Evolutionary conservation across 1,284 basidiomycete species (phyloP).

Genomic region (Naganishia sp.): DNA sequence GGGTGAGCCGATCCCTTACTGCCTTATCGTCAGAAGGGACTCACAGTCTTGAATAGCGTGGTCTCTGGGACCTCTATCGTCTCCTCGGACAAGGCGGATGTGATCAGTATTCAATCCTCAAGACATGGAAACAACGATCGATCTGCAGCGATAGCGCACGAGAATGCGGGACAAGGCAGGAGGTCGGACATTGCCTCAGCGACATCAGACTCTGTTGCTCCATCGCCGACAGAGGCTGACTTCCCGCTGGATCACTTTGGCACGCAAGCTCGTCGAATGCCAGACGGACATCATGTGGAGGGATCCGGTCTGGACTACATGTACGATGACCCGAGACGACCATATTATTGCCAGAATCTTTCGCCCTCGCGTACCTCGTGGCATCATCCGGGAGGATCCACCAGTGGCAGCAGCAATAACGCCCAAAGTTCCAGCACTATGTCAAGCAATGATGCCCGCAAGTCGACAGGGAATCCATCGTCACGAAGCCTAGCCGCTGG

Average conservation of each 20-base stretch:
- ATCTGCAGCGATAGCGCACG: not conserved
- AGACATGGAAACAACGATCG: conserved; percentile 9
- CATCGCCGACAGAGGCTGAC: conserved; percentile 31
- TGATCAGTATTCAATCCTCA: conserved; percentile 5
- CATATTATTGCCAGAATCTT: conserved; percentile 23
- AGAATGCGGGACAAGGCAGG: conserved; percentile 2
- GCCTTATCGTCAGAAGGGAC: not conserved
- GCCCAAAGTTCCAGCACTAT: not conserved
- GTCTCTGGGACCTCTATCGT: conserved; percentile 2
- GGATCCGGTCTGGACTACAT: conserved; percentile 20
- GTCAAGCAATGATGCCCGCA: not conserved
- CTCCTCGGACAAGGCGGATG: conserved; percentile 14
- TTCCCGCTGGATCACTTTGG: conserved; percentile 14
- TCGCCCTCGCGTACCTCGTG: conserved; percentile 4
- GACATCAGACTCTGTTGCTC: conserved; percentile 10
- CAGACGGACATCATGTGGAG: not conserved
- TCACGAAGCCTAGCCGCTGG: conserved; percentile 3
- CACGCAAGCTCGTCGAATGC: conserved; percentile 1
- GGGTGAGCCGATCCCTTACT: conserved; percentile 6
- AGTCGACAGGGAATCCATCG: not conserved
- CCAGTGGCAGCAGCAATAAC: not conserved
- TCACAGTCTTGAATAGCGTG: conserved; percentile 2
- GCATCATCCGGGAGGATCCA: not conserved
- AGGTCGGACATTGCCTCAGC: not conserved
- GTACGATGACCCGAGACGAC: conserved; percentile 33